These are phyloP conservation scores for Scheffersomyces lignicola DNA, from an alignment of 1,139 yeast genomes.

Conservation along the genomic window DNA sequence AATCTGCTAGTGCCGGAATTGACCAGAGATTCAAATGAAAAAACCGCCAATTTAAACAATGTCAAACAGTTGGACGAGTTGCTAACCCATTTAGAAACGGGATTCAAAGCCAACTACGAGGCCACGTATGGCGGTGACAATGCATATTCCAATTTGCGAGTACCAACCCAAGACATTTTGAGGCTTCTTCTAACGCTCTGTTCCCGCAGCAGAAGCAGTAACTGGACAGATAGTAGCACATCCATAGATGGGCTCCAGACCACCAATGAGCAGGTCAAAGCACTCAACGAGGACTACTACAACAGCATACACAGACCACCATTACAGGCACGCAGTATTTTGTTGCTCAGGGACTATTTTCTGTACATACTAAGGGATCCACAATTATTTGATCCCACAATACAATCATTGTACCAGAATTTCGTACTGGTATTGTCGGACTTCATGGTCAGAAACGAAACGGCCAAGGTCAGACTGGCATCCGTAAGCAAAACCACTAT, in stretches of 20 bases:
- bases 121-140: constrained; percentile 4
- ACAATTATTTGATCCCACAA: background rate
- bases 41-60: constrained; percentile 22
- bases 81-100: constrained; percentile 25
- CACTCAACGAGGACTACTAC: constrained; percentile 21
- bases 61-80: constrained; percentile 31
- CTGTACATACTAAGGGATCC: background rate
- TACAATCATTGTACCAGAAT: constrained; percentile 5
- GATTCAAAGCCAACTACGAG: constrained; percentile 13
- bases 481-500: constrained; percentile 1
- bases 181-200: constrained; percentile 34
- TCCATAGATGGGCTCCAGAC: constrained; percentile 19
- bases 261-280: constrained; percentile 19
- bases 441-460: constrained; percentile 5
- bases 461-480: too few relatives aligned
- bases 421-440: constrained; percentile 8
- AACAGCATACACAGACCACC: constrained; percentile 20
- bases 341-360: constrained; percentile 16
- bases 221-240: constrained; percentile 21
- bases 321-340: constrained; percentile 21
- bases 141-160: constrained; percentile 8
- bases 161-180: constrained; percentile 27
- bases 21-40: constrained; percentile 7
- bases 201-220: constrained; percentile 25
- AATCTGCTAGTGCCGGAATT: constrained; percentile 28